These are phyloP conservation scores for Daldinia eschscholtzii DNA, from an alignment of 2,329 filamentous ascomycete genomes.

Conservation along the genomic window DNA sequence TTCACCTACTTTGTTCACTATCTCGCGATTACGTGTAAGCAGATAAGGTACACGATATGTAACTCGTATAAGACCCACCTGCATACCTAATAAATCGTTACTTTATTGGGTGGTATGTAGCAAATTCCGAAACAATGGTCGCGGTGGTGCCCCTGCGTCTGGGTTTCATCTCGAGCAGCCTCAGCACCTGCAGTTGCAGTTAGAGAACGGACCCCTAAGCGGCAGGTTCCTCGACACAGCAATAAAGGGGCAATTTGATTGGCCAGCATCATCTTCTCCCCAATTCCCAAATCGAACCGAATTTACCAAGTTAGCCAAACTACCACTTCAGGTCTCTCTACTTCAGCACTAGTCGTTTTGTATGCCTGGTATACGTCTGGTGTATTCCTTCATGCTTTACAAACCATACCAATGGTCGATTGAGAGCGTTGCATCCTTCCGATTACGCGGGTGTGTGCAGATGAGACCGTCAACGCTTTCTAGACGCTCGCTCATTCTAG, in stretches of 20 bases:
- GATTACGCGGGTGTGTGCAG: slow-evolving; percentile 22
- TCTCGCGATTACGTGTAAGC: neutral
- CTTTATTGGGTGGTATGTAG: slow-evolving; percentile 23
- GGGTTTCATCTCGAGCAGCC: slow-evolving; percentile 38
- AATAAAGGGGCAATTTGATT: slow-evolving; percentile 25
- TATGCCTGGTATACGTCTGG: slow-evolving; percentile 36
- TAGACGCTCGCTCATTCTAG: slow-evolving; percentile 19
- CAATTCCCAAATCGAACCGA: neutral
- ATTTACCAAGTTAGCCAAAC: neutral
- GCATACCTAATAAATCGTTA: neutral
- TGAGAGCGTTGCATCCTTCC: slow-evolving; percentile 31
- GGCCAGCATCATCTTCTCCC: slow-evolving; percentile 14
- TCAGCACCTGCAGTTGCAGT: slow-evolving; percentile 24
- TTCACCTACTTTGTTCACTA: neutral
- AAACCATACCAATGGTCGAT: slow-evolving; percentile 19
- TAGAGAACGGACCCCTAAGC: slow-evolving; percentile 31
- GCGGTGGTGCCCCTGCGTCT: slow-evolving; percentile 35
- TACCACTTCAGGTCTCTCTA: slow-evolving; percentile 3
- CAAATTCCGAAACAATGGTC: slow-evolving; percentile 40
- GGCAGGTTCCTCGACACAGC: slow-evolving; percentile 21
- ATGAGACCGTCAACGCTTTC: slow-evolving; percentile 37
- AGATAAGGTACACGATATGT: neutral
- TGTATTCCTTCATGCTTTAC: slow-evolving; percentile 30
- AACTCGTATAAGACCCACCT: slow-evolving; percentile 6
- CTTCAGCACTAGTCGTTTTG: slow-evolving; percentile 34